Conservation (phyloP, 176 grass and related monocot genomes). For the Elymus sibiricus region DNA sequence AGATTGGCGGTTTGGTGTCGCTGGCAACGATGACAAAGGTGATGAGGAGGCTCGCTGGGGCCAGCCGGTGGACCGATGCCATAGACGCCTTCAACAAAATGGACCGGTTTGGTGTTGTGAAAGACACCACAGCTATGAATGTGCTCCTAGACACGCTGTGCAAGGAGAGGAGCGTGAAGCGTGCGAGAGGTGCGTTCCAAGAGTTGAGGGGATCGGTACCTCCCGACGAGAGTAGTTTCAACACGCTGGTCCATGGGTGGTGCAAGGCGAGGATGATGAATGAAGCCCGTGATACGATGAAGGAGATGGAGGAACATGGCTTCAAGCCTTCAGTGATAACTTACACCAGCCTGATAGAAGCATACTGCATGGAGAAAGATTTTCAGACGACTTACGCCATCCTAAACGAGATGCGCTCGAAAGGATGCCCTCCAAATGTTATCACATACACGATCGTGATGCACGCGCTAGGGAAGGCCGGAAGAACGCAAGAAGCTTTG, state of each 20-base stretch:
- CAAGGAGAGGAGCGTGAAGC: slow-evolving; percentile 87
- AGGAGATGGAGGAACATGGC: slow-evolving; percentile 65
- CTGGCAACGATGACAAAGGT: slow-evolving; percentile 67
- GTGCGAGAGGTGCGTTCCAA: slow-evolving; percentile 57
- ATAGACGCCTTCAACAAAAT: slow-evolving; percentile 53
- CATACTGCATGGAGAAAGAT: slow-evolving; percentile 69
- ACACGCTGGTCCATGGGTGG: slow-evolving; percentile 75
- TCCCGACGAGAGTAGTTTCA: slow-evolving; percentile 67
- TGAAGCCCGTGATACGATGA: slow-evolving; percentile 46
- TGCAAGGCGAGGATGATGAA: slow-evolving; percentile 72
- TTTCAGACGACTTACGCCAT: slow-evolving; percentile 45
- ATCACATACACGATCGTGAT: slow-evolving; percentile 86
- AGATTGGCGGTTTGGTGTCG: slow-evolving; percentile 50
- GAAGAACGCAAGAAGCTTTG: slow-evolving; percentile 66
- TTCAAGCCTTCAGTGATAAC: slow-evolving; percentile 73
- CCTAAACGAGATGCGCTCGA: slow-evolving; percentile 43
- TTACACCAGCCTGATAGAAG: slow-evolving; percentile 82
- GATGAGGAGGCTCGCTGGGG: slow-evolving; percentile 80
- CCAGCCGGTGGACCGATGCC: slow-evolving; percentile 56
- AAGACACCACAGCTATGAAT: slow-evolving; percentile 76
- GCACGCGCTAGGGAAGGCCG: slow-evolving; percentile 64
- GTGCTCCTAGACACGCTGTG: slow-evolving; percentile 66
- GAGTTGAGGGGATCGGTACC: slow-evolving; percentile 43
- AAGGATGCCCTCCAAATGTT: slow-evolving; percentile 66
- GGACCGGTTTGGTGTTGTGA: slow-evolving; percentile 57